Conservation (phyloP, 1,284 basidiomycete species). For the Cystobasidium pallidum region DNA sequence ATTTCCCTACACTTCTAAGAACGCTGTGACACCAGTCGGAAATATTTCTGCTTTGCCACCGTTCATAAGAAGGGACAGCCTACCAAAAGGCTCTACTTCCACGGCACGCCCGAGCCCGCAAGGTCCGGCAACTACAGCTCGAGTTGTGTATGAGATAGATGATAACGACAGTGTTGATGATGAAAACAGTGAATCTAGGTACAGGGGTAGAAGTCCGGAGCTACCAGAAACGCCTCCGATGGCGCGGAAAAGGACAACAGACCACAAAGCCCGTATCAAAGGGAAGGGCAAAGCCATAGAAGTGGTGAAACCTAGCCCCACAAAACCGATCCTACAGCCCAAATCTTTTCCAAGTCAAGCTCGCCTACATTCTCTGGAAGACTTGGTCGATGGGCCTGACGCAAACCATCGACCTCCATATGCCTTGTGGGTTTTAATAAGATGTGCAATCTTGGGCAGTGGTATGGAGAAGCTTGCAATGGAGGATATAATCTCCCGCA, state of each 20-base stretch:
- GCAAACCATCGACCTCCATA: background rate
- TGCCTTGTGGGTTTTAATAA: conserved; percentile 9
- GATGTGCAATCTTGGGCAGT: conserved; percentile 26
- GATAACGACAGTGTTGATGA: background rate
- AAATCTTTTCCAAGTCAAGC: conserved; percentile 4
- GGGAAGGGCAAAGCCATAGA: conserved; percentile 16
- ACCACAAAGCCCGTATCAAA: background rate
- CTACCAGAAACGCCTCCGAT: conserved; percentile 6
- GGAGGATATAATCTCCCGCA: conserved; percentile 13
- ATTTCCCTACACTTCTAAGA: background rate
- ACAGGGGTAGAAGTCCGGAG: background rate
- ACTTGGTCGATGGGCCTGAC: background rate
- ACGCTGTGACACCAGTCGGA: background rate
- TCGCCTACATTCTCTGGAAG: conserved; percentile 8
- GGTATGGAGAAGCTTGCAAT: conserved; percentile 1
- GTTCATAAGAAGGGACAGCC: background rate
- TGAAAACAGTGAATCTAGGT: background rate
- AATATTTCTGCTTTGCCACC: background rate
- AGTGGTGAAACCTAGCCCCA: background rate
- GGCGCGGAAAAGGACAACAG: background rate
- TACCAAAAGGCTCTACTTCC: background rate
- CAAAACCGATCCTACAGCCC: background rate
- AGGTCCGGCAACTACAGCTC: background rate
- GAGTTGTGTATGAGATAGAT: background rate
- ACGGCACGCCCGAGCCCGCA: background rate